phyloP scores from a whole-genome alignment of 2,329 filamentous ascomycete genomes.

The Hirsutella minnesotensis region DNA sequence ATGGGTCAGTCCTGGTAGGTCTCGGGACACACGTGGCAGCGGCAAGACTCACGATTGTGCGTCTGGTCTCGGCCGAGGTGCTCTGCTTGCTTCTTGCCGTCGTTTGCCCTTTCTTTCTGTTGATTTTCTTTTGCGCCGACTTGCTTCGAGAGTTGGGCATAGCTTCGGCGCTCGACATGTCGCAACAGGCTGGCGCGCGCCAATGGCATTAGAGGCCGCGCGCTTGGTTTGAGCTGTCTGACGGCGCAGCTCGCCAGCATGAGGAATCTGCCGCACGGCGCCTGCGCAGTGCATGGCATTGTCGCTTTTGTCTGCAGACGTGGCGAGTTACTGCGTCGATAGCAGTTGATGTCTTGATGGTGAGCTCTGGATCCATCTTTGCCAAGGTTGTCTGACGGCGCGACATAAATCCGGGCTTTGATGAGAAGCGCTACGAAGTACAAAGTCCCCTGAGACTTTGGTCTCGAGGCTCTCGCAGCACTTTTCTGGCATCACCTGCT shows the following conservation, averaged over 20 bases:
- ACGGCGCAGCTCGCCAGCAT: not conserved
- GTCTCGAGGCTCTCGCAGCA: too few relatives aligned
- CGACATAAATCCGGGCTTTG: too few relatives aligned
- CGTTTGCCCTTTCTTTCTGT: not conserved
- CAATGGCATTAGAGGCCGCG: not conserved
- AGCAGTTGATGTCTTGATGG: too few relatives aligned
- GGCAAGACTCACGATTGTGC: not conserved
- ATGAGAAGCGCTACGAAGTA: too few relatives aligned
- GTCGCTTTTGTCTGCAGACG: not conserved
- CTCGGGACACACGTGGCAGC: not conserved
- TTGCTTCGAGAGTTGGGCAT: conserved; percentile 8
- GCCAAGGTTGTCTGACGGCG: too few relatives aligned
- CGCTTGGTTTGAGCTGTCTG: not conserved
- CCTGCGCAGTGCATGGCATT: conserved; percentile 4
- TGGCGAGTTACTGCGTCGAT: too few relatives aligned
- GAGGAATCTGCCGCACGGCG: not conserved
- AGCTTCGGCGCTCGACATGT: conserved; percentile 14
- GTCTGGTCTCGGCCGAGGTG: not conserved
- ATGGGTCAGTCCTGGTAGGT: not conserved
- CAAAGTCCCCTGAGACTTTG: too few relatives aligned
- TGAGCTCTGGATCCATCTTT: too few relatives aligned
- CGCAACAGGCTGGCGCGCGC: conserved; percentile 5
- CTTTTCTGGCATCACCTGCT: too few relatives aligned
- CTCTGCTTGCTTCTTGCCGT: not conserved
- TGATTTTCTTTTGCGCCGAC: conserved; percentile 1